Percentiles rank a stretch among this genome's conserved stretches.
These are phyloP conservation scores for Cyberlindnera americana DNA, from an alignment of 805 yeast genomes.

Conservation along the genomic window DNA sequence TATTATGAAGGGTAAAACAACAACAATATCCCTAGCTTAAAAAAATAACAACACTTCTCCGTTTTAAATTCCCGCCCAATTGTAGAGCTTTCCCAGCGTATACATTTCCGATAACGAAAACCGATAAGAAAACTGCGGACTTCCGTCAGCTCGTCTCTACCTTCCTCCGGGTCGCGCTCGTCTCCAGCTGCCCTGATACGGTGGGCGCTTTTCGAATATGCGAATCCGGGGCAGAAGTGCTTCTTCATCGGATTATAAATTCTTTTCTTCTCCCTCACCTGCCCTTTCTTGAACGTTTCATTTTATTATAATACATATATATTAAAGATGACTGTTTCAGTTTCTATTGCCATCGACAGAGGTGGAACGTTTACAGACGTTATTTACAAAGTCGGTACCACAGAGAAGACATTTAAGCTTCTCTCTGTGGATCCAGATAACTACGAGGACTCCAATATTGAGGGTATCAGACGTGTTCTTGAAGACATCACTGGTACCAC, in stretches of 20 bases:
- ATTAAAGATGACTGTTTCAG: conserved; percentile 13
- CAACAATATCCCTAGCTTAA: conserved; percentile 38
- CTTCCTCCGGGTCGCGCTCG: conserved; percentile 5
- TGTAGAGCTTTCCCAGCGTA: too few species aligned
- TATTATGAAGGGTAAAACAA: conserved; percentile 34
- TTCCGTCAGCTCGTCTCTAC: conserved; percentile 2
- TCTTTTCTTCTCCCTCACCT: not conserved
- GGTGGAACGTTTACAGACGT: conserved; percentile 22
- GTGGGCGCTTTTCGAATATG: not conserved
- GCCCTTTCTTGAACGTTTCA: not conserved
- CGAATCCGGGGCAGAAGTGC: not conserved
- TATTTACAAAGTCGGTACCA: conserved; percentile 12
- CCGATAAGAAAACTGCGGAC: conserved; percentile 6
- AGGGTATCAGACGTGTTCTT: conserved; percentile 45
- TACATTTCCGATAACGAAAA: too few species aligned
- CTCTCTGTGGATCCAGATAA: conserved; percentile 45
- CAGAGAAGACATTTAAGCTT: conserved; percentile 36
- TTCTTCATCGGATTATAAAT: not conserved
- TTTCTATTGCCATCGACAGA: conserved; percentile 19
- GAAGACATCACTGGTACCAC: conserved; percentile 33
- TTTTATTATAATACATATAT: too few species aligned
- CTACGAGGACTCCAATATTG: conserved; percentile 49
- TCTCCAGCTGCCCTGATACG: conserved; percentile 8
- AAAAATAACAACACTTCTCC: too few species aligned
- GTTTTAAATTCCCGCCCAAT: too few species aligned